A percentile compares a stretch with the other conserved stretches of the same genome.
Evolutionary conservation across 306 rosid genomes (phyloP).

Genomic region (Prunus campanulata): DNA sequence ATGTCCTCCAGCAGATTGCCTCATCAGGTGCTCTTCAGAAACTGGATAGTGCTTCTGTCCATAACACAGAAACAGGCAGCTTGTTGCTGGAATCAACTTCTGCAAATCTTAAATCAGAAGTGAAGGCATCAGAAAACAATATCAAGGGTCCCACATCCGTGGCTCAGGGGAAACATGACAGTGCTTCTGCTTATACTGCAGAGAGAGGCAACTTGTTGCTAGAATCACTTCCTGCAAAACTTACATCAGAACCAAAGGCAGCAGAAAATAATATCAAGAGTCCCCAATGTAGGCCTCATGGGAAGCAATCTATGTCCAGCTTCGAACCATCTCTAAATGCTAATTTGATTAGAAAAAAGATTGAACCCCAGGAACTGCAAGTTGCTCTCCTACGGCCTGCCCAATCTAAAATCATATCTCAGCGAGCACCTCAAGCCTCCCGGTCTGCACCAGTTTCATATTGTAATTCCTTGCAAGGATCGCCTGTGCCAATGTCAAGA

Average conservation of each 20-base stretch:
- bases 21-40: slow-evolving; percentile 47
- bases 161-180: slow-evolving; percentile 38
- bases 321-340: slow-evolving; percentile 22
- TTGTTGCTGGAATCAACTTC: slow-evolving; percentile 41
- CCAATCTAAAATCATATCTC: slow-evolving; percentile 73
- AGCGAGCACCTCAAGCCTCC: slow-evolving; percentile 46
- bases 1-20: slow-evolving; percentile 60
- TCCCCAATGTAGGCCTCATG: slow-evolving; percentile 22
- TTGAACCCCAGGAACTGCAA: slow-evolving; percentile 19
- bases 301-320: slow-evolving; percentile 30
- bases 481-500: slow-evolving; percentile 58
- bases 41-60: slow-evolving; percentile 38
- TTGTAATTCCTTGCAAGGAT: slow-evolving; percentile 58
- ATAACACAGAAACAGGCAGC: slow-evolving; percentile 23
- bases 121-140: slow-evolving; percentile 34
- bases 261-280: slow-evolving; percentile 28
- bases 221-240: slow-evolving; percentile 41
- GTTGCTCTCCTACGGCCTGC: slow-evolving; percentile 50
- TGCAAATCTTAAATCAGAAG: slow-evolving; percentile 33
- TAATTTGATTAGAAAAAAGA: slow-evolving; percentile 21
- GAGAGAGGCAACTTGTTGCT: slow-evolving; percentile 33
- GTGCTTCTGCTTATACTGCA: slow-evolving; percentile 28
- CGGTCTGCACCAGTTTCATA: slow-evolving; percentile 52
- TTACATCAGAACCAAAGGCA: slow-evolving; percentile 29
- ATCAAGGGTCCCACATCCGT: slow-evolving; percentile 22